Percentiles rank a stretch among this genome's conserved stretches.
phyloP scores from a whole-genome alignment of 768 basidiomycete genomes.

The Piloderma croceum region DNA sequence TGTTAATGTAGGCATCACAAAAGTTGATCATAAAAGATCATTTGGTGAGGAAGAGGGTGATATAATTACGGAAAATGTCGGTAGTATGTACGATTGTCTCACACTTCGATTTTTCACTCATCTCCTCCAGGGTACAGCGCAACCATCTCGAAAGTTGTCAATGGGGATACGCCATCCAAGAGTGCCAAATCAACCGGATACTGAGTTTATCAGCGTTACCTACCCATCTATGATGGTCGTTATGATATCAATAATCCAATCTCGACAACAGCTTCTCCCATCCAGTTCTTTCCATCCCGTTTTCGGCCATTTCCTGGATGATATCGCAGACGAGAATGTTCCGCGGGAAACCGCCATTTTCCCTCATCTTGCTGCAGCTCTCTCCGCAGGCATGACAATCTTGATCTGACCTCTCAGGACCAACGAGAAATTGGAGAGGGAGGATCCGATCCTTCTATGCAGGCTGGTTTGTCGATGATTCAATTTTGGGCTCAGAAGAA shows the following conservation, averaged over 20 bases:
- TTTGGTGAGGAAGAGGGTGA: too few relatives aligned
- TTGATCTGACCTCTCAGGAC: not conserved
- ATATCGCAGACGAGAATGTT: conserved; percentile 11
- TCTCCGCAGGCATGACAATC: not conserved
- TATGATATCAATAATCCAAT: conserved; percentile 2
- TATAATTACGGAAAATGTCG: too few relatives aligned
- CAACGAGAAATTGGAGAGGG: not conserved
- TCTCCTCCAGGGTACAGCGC: too few relatives aligned
- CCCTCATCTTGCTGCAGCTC: too few relatives aligned
- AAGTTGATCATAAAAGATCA: too few relatives aligned
- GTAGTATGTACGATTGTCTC: too few relatives aligned
- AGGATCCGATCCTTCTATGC: not conserved
- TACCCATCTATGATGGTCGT: conserved; percentile 21
- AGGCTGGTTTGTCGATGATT: not conserved
- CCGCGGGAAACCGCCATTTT: too few relatives aligned
- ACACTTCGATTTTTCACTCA: too few relatives aligned
- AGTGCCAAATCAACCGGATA: conserved; percentile 7
- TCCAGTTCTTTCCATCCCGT: conserved; percentile 21
- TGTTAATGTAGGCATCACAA: too few relatives aligned
- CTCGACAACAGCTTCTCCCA: conserved; percentile 12
- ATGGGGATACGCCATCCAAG: conserved; percentile 2
- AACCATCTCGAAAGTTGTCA: too few relatives aligned
- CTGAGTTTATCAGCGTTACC: too few relatives aligned
- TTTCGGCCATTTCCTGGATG: conserved; percentile 19
- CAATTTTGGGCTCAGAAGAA: not conserved